These are phyloP conservation scores for Diplodia scrobiculata DNA, from an alignment of 2,329 filamentous ascomycete genomes.

Conservation along the genomic window DNA sequence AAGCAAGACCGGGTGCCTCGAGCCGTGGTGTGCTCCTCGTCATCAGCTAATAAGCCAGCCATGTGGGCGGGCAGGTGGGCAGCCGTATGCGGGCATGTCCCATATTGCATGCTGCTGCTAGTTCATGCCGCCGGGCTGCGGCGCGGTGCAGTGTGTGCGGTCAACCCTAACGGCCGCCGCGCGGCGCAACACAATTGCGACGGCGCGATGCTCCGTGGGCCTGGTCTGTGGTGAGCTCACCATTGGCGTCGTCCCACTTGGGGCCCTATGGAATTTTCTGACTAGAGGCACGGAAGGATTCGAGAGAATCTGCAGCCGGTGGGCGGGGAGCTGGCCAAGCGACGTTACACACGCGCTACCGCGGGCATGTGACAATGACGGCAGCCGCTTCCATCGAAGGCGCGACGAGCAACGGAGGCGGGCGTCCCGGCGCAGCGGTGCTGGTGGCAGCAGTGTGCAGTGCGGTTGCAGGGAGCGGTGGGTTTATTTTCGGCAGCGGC, in stretches of 20 bases:
- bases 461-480: background rate
- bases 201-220: conserved; percentile 10
- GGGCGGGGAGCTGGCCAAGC: background rate
- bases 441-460: background rate
- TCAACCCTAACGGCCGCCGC: background rate
- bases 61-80: background rate
- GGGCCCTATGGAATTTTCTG: conserved; percentile 11
- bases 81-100: conserved; percentile 13
- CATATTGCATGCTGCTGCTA: conserved; percentile 15
- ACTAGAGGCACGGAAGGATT: conserved; percentile 4
- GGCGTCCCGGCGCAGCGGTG: conserved; percentile 6
- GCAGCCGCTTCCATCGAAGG: background rate
- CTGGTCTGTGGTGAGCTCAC: background rate
- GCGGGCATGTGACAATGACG: conserved; percentile 16
- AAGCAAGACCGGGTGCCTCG: conserved; percentile 1
- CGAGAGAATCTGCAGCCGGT: background rate
- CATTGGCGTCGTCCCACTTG: background rate
- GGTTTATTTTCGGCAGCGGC: conserved; percentile 26
- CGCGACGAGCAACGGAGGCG: background rate
- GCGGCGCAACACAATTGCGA: conserved; percentile 1
- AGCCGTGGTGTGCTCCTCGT: conserved; percentile 22
- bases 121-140: no score
- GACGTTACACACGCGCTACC: background rate
- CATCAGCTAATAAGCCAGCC: conserved; percentile 14
- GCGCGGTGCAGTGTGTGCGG: background rate